Evolutionary conservation across 306 rosid species (phyloP).

Genomic region (Malus domestica): ASM211411v1 NC_041805.1:9105501-9106000

Average conservation of each 20-base stretch:
- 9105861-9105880: conserved; percentile 60
- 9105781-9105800: no score
- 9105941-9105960: conserved; percentile 58
- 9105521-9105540: not conserved
- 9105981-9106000: no score
- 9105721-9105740: not conserved
- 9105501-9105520: conserved; percentile 12
- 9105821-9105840: not conserved
- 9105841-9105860: conserved; percentile 12
- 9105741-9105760: no score
- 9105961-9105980: not conserved
- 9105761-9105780: no score
- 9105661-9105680: conserved; percentile 78
- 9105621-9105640: conserved; percentile 65
- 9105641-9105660: conserved; percentile 85
- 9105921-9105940: conserved; percentile 62
- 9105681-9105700: conserved; percentile 57
- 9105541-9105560: no score
- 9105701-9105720: conserved; percentile 61
- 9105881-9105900: conserved; percentile 53
- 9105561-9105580: no score
- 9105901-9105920: conserved; percentile 63
- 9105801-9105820: not conserved
- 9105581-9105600: not conserved
- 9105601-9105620: conserved; percentile 81